Evolutionary conservation across 495 filamentous ascomycete species (phyloP), one percentile per base, ranked within the genome.

Genomic region (Usnea hakonensis): DNA sequence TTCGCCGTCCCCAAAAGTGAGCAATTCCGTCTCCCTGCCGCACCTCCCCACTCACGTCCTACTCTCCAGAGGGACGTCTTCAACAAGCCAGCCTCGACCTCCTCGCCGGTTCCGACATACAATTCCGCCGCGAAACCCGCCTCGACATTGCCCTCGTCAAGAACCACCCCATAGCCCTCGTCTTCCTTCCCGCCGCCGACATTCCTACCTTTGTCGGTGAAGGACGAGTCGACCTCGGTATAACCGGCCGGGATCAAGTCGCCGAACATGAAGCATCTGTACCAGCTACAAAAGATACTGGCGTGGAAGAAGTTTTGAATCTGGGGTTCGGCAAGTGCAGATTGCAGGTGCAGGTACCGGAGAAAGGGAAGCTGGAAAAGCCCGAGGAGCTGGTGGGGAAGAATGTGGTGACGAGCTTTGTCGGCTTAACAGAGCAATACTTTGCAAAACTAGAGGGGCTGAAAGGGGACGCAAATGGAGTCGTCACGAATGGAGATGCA

Each of bases 181-280:
- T 98, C 74, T 98, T 98, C 81, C 90, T 98, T 41, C 94, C 94
- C 30, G 94, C 91, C 38, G 92, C 90, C 59, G 94, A 97, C 73
- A 98, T 98, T 70, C 95, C 94, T 32, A 93, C 89, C 58, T 97
- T 97, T 67, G 91, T 98, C 48, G 94, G 92, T 33, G 91, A 97
- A 72, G 94, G 94, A 35, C 84, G 87, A 56, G 94, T 97, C 17
- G 91, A 95, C 70, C 75, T 98, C 8, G 94, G 94, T 58, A 98
- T 98, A 65, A 98, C 94, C 0, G 94, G 94, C 40, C 81, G 83
- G 57, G 95, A 98, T 73, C 90, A 95, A 68, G 90, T 97, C 23
- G 87, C 86, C 28, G 95, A 97, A 76, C 90, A 96, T 77, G 91
- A 93, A 74, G 84, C 87, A 4, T 80, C 77, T 40, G 78, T 87